Evolutionary conservation across 1,139 yeast genomes (phyloP), one percentile per base, ranked within the genome.

Genomic region (Saccharomyces hybrid): DNA sequence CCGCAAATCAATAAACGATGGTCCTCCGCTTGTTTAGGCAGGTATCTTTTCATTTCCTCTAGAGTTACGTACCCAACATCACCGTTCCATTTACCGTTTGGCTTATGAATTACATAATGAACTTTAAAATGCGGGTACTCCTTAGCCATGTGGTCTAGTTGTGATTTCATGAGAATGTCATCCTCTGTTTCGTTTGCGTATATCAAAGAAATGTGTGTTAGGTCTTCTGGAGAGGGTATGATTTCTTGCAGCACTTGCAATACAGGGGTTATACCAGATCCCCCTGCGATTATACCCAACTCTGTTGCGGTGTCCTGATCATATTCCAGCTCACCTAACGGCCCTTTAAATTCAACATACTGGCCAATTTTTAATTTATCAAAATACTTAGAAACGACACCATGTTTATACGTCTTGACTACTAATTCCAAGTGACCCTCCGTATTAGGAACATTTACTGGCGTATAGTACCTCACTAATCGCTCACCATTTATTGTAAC

Each of bases 261-360:
- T 64, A 85, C 82, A 23, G 95, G 93, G n/a, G 95, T 86, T 56
- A 86, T 84, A 54, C 93, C 93, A 0, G 90, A 81, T 14, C 93
- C 93, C 61, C 91, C 93, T n/a, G 91, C 91, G 61, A 86, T 76
- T 73, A 86, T 77, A 13, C 83, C 84, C 58, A 86, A 76, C 56
- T 81, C 79, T 57, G 78, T 78, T 47, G 82, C 83, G 75, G 81
- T 78, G 65, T 84, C 84, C 26, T 82, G 69, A 34, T 70, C 67
- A 68, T 86, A 86, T 55, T 78, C 72, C 69, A 86, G 80, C 66
- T 84, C 77, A 11, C 95, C 95, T 53, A 86, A 86, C 26, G 93
- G 90, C 3, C 95, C 95, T 69, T 84, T 79, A 64, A 86, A 86
- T 60, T 80, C 80, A 41, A 84, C 87, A 23, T 79, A 76, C 67